phyloP scores from a whole-genome alignment of 176 grass and related monocot species.

The Oryza glaberrima region DNA sequence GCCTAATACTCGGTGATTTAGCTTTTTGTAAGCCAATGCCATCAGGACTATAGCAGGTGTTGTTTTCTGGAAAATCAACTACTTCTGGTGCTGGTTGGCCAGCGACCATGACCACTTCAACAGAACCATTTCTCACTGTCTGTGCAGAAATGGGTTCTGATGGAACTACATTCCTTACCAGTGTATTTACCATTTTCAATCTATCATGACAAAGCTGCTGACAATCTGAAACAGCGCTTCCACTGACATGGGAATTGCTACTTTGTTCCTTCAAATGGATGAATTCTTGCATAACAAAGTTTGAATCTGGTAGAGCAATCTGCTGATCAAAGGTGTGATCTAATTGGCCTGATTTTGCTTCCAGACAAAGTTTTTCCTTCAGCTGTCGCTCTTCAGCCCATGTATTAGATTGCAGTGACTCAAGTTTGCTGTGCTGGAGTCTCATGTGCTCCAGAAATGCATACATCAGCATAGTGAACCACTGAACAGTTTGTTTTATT shows the following conservation, averaged over 20 bases:
- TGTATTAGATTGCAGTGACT: slow-evolving; percentile 46
- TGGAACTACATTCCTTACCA: background rate
- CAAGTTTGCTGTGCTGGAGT: slow-evolving; percentile 55
- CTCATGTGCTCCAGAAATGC: slow-evolving; percentile 66
- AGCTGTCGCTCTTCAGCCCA: slow-evolving; percentile 47
- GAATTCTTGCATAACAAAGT: slow-evolving; percentile 62
- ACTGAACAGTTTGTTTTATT: slow-evolving; percentile 45
- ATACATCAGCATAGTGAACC: slow-evolving; percentile 53
- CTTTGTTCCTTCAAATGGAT: slow-evolving; percentile 45
- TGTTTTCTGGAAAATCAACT: slow-evolving; percentile 39
- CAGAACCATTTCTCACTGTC: slow-evolving; percentile 26
- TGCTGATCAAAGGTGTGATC: slow-evolving; percentile 45
- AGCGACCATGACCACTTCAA: slow-evolving; percentile 15
- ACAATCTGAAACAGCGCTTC: slow-evolving; percentile 3
- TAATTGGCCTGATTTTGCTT: slow-evolving; percentile 58
- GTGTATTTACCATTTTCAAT: slow-evolving; percentile 31
- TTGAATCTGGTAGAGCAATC: slow-evolving; percentile 55
- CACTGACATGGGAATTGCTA: slow-evolving; percentile 11
- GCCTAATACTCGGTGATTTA: slow-evolving; percentile 32
- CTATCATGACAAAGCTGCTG: slow-evolving; percentile 13
- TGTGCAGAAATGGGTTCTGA: slow-evolving; percentile 21
- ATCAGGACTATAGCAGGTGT: slow-evolving; percentile 31
- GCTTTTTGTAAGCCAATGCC: slow-evolving; percentile 18
- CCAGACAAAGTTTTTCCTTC: slow-evolving; percentile 60
- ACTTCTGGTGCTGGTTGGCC: slow-evolving; percentile 13